phyloP scores from a whole-genome alignment of 352 stramenopile species.

The Pythium periplocum region DNA sequence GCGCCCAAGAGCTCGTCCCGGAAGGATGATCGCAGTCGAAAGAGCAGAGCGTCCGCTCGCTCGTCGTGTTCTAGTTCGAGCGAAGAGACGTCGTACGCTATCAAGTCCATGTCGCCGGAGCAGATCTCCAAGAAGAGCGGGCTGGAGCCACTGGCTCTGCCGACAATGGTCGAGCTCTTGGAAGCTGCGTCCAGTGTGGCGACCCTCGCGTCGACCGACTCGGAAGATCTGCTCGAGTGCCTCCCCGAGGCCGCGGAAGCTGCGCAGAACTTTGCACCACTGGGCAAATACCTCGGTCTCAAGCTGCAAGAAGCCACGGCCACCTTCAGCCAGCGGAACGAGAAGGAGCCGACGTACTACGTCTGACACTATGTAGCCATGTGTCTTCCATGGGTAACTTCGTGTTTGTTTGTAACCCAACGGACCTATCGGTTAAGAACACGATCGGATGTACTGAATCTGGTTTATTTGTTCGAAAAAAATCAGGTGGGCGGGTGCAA shows the following conservation, averaged over 20 bases:
- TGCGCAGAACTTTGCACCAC: conserved; percentile 11
- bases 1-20: neutral
- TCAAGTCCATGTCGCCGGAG: conserved; percentile 11
- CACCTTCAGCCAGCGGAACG: conserved; percentile 9
- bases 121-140: conserved; percentile 15
- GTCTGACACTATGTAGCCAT: conserved; percentile 16
- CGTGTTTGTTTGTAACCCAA: no score
- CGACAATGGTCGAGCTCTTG: conserved; percentile 8
- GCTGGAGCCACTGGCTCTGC: neutral
- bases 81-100: neutral
- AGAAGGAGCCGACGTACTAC: conserved; percentile 15
- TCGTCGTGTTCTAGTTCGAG: neutral
- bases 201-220: conserved; percentile 5
- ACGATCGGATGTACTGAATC: no score
- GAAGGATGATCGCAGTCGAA: neutral
- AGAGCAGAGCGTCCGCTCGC: neutral
- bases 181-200: conserved; percentile 9
- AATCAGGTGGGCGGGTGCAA: no score
- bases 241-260: conserved; percentile 10
- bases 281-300: conserved; percentile 15
- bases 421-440: no score
- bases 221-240: conserved; percentile 3
- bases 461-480: no score
- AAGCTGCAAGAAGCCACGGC: conserved; percentile 17
- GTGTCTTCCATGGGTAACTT: neutral